These are phyloP conservation scores for Hypsizygus marmoreus DNA, from an alignment of 768 basidiomycete genomes.

Conservation along the genomic window DNA sequence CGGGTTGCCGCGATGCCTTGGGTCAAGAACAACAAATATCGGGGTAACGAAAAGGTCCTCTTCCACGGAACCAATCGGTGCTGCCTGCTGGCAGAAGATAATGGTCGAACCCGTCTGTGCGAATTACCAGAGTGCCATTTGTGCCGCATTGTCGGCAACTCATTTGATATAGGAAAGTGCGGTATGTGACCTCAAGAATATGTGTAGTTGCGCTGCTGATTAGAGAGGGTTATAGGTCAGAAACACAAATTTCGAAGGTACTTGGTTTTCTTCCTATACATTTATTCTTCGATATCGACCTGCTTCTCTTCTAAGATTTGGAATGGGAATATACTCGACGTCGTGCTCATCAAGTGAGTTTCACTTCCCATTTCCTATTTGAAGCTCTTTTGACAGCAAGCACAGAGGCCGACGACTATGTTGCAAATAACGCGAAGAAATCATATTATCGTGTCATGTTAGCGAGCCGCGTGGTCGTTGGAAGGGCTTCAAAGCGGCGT, in stretches of 20 bases:
- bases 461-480: constrained; percentile 65
- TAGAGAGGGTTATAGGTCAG: too few relatives aligned
- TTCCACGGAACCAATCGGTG: constrained; percentile 5
- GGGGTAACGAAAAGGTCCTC: constrained; percentile 1
- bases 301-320: too few relatives aligned
- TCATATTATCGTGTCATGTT: constrained; percentile 52
- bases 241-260: constrained; percentile 59
- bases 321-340: constrained; percentile 70
- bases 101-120: neutral
- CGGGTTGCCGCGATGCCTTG: neutral
- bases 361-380: neutral
- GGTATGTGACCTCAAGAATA: too few relatives aligned
- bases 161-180: neutral
- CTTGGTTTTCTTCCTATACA: neutral
- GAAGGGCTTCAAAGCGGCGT: constrained; percentile 52
- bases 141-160: constrained; percentile 1
- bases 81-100: neutral
- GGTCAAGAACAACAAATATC: neutral
- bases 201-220: too few relatives aligned
- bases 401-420: constrained; percentile 70
- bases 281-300: neutral
- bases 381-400: constrained; percentile 2
- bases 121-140: neutral
- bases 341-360: constrained; percentile 64
- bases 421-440: constrained; percentile 40